Conservation (phyloP, 805 yeast species). For the Metschnikowia borealis region DNA sequence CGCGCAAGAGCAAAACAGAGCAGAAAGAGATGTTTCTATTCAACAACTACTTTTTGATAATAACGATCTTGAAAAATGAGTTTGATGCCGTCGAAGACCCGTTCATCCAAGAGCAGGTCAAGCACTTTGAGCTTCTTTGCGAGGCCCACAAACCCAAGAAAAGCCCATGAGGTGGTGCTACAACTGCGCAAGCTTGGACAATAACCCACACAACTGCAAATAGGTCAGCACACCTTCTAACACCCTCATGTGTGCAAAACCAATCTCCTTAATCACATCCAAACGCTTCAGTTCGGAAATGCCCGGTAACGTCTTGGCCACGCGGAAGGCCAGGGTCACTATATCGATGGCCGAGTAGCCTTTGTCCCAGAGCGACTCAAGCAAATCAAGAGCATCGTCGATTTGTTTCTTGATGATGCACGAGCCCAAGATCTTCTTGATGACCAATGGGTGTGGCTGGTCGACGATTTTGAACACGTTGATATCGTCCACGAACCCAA, state of each 20-base stretch:
- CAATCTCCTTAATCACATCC: constrained; percentile 80
- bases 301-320: constrained; percentile 69
- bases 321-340: constrained; percentile 85
- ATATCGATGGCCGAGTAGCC: constrained; percentile 95
- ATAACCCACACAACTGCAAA: constrained; percentile 79
- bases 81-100: constrained; percentile 21
- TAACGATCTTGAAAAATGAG: constrained; percentile 49
- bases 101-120: constrained; percentile 33
- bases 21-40: constrained; percentile 69
- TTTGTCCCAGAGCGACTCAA: constrained; percentile 74
- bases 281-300: constrained; percentile 66
- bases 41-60: constrained; percentile 63
- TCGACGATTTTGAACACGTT: constrained; percentile 95
- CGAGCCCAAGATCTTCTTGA: constrained; percentile 55
- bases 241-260: constrained; percentile 86
- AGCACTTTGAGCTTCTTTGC: constrained; percentile 38
- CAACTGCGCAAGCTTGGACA: constrained; percentile 49
- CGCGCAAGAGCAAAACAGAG: constrained; percentile 30
- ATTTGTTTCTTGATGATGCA: constrained; percentile 40
- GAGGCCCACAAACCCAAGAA: constrained; percentile 32
- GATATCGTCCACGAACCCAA: constrained; percentile 83
- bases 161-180: neutral
- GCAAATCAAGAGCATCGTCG: constrained; percentile 60
- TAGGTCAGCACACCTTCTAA: constrained; percentile 90
- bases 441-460: constrained; percentile 89